Percentiles rank a stretch among this genome's conserved stretches.
These are phyloP conservation scores for Metschnikowia cerradonensis DNA, from an alignment of 805 yeast species.

Conservation along the genomic window DNA sequence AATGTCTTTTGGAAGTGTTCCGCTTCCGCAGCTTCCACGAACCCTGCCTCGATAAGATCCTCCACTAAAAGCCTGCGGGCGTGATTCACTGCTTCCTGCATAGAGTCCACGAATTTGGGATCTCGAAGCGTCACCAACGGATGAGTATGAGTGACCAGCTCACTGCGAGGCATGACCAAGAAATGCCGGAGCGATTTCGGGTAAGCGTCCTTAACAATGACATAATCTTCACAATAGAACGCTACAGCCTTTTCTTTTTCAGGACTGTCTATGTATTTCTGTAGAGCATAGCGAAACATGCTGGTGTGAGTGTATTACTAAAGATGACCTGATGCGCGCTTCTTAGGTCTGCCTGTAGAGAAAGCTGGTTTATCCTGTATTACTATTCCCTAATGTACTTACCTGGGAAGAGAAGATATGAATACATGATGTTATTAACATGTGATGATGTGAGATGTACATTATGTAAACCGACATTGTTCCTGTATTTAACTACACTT, in stretches of 20 bases:
- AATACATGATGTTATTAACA: no score
- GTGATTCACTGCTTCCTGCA: conserved; percentile 32
- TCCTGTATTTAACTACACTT: conserved; percentile 4
- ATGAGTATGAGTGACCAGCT: conserved; percentile 36
- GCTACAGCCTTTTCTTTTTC: conserved; percentile 36
- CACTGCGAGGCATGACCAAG: conserved; percentile 54
- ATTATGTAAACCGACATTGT: not conserved
- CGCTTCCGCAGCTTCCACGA: conserved; percentile 9
- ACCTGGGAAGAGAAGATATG: no score
- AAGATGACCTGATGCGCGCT: not conserved
- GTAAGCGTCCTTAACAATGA: conserved; percentile 55
- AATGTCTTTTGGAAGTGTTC: conserved; percentile 21
- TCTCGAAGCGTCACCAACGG: conserved; percentile 50
- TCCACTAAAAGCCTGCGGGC: conserved; percentile 31
- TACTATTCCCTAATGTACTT: not conserved
- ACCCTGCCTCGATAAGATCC: conserved; percentile 22
- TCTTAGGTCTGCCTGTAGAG: not conserved
- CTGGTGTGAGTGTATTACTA: not conserved
- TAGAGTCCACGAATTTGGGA: conserved; percentile 23
- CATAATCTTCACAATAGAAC: conserved; percentile 47
- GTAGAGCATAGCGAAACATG: conserved; percentile 49
- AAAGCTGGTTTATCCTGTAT: not conserved
- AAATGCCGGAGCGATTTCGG: conserved; percentile 64
- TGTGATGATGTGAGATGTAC: no score
- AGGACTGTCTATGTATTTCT: conserved; percentile 47